A percentile compares a stretch with the other conserved stretches of the same genome.
These are phyloP conservation scores for Ogataea degrootiae DNA, from an alignment of 805 yeast species.

Conservation along the genomic window DNA sequence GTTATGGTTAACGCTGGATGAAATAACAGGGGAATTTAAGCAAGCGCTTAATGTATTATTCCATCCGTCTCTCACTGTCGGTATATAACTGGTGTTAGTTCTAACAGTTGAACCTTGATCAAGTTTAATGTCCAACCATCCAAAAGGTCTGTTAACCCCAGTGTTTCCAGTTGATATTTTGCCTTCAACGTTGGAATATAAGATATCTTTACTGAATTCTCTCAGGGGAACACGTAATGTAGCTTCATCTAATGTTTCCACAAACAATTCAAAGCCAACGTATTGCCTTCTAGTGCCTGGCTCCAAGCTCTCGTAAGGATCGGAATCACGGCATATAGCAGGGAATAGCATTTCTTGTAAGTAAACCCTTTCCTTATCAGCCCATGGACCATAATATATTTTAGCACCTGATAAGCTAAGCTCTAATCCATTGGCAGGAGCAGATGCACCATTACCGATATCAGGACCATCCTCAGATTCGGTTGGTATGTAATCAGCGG, in stretches of 20 bases:
- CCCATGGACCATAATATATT: conserved; percentile 91
- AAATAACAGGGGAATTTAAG: conserved; percentile 54
- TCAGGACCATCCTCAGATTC: conserved; percentile 43
- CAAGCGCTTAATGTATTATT: conserved; percentile 41
- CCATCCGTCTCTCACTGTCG: conserved; percentile 50
- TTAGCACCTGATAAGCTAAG: conserved; percentile 56
- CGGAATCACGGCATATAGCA: conserved; percentile 50
- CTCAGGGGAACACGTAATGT: conserved; percentile 75
- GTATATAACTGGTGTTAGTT: conserved; percentile 44
- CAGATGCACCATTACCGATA: conserved; percentile 51
- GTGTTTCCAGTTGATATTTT: conserved; percentile 1
- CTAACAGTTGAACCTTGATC: conserved; percentile 47
- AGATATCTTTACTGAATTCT: conserved; percentile 75
- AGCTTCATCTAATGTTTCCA: conserved; percentile 60
- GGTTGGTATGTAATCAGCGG: conserved; percentile 29
- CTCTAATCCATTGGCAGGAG: conserved; percentile 61
- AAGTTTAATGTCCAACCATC: conserved; percentile 82
- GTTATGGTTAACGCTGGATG: conserved; percentile 88
- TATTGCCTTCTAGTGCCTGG: conserved; percentile 54
- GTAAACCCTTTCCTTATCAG: conserved; percentile 74
- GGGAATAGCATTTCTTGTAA: conserved; percentile 71
- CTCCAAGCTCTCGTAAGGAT: conserved; percentile 30
- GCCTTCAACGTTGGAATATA: conserved; percentile 12
- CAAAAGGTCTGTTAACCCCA: conserved; percentile 58
- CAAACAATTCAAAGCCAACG: conserved; percentile 49